These are phyloP conservation scores for Citeromyces nyonsensis DNA, from an alignment of 805 yeast species.

Conservation along the genomic window DNA sequence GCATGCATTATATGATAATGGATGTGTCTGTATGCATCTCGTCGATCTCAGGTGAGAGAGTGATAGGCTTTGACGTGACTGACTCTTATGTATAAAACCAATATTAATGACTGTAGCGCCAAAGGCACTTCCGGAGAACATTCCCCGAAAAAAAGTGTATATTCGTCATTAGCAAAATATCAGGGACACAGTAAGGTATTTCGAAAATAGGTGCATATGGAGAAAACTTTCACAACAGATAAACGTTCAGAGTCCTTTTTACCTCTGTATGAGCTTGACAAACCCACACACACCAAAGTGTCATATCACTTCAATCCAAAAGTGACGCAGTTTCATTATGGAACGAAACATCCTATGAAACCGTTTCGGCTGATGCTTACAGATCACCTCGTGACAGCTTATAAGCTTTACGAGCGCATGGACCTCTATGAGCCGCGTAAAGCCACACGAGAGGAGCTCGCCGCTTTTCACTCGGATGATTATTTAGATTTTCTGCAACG, in stretches of 20 bases:
- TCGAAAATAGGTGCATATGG: background rate
- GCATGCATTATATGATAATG: no score
- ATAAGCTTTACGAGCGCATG: slow-evolving; percentile 80
- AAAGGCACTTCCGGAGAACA: no score
- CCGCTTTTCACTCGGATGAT: slow-evolving; percentile 77
- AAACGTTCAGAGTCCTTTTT: background rate
- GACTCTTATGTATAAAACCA: no score
- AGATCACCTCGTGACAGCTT: slow-evolving; percentile 76
- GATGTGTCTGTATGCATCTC: no score
- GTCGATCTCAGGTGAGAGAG: no score
- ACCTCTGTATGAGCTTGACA: no score
- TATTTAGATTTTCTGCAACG: slow-evolving; percentile 63
- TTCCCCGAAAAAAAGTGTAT: no score
- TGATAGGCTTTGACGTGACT: no score
- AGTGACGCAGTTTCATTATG: slow-evolving; percentile 74
- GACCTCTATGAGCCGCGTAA: slow-evolving; percentile 74
- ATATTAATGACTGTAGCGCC: no score
- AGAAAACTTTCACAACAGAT: background rate
- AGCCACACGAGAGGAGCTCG: slow-evolving; percentile 70
- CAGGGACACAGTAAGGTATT: background rate
- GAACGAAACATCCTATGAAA: slow-evolving; percentile 95
- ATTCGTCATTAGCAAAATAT: no score
- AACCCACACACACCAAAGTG: slow-evolving; percentile 25
- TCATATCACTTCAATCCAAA: slow-evolving; percentile 82
- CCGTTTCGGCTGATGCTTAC: slow-evolving; percentile 90